Percentiles rank a stretch among this genome's conserved stretches.
Evolutionary conservation across 306 rosid species (phyloP).

Genomic region (Phaseolus lunatus): DNA sequence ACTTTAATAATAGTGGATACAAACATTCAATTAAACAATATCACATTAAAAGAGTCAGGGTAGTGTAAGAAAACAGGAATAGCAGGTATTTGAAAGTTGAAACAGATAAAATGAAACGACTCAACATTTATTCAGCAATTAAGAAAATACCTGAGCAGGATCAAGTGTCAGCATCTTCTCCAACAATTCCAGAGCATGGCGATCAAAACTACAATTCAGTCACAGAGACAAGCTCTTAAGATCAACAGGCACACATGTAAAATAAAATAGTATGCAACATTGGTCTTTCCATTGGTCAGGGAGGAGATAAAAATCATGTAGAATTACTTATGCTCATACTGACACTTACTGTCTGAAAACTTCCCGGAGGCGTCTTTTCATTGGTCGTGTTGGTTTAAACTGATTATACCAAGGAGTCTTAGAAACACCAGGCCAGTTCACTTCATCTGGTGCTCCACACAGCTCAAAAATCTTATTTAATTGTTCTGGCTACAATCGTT

Average conservation of each 20-base stretch:
- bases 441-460: conserved; percentile 82
- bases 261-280: conserved; percentile 6
- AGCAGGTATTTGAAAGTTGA: neutral
- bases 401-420: conserved; percentile 62
- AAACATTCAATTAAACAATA: neutral
- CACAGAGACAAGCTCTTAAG: conserved; percentile 17
- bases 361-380: conserved; percentile 64
- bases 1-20: conserved; percentile 6
- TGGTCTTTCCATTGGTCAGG: neutral
- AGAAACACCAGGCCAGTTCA: conserved; percentile 61
- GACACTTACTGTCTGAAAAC: conserved; percentile 8
- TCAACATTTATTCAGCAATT: conserved; percentile 8
- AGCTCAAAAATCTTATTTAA: conserved; percentile 73
- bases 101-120: conserved; percentile 21
- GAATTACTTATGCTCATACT: conserved; percentile 12
- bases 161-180: conserved; percentile 75
- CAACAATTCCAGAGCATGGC: conserved; percentile 74
- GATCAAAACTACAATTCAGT: conserved; percentile 60
- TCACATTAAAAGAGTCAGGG: conserved; percentile 11
- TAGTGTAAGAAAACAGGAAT: neutral
- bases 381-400: conserved; percentile 67
- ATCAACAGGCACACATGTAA: neutral
- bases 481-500: conserved; percentile 70
- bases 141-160: conserved; percentile 66
- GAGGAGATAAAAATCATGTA: neutral